Percentiles rank a stretch among this genome's conserved stretches.
These are phyloP conservation scores for Ceratocystis alfenasii DNA, from an alignment of 2,329 filamentous ascomycete genomes.

Conservation along the genomic window DNA sequence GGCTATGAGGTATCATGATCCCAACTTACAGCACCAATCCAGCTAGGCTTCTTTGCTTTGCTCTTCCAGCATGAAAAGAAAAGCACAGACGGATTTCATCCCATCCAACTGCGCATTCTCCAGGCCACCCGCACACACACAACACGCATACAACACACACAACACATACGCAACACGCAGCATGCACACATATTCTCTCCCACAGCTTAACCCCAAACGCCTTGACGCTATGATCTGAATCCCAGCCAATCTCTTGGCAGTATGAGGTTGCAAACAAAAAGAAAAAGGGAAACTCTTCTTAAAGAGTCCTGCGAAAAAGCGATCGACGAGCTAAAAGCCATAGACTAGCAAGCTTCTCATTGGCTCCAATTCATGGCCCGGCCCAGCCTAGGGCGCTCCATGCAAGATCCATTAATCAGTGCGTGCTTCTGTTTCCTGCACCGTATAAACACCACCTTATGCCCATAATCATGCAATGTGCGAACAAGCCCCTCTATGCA, in stretches of 20 bases:
- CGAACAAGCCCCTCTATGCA: background rate
- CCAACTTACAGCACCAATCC: background rate
- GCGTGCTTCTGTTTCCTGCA: background rate
- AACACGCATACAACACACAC: background rate
- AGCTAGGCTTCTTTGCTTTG: background rate
- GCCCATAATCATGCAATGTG: background rate
- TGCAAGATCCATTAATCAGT: background rate
- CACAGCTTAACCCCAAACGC: background rate
- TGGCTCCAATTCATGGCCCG: background rate
- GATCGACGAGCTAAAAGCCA: conserved; percentile 8
- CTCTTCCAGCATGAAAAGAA: background rate
- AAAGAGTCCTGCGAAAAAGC: conserved; percentile 6
- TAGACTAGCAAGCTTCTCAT: background rate
- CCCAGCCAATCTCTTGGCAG: conserved; percentile 3
- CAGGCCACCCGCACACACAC: background rate
- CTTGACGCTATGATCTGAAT: conserved; percentile 1
- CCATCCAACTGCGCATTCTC: background rate
- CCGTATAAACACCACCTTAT: background rate
- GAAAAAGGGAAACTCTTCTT: background rate
- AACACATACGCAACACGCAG: background rate
- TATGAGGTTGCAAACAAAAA: background rate
- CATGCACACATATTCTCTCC: background rate
- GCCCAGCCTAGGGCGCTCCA: background rate
- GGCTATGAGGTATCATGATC: too few species aligned
- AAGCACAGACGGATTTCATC: background rate